Evolutionary conservation across 1,139 yeast genomes (phyloP), one percentile per base, ranked within the genome.

Genomic region (Geotrichum australiense): DNA sequence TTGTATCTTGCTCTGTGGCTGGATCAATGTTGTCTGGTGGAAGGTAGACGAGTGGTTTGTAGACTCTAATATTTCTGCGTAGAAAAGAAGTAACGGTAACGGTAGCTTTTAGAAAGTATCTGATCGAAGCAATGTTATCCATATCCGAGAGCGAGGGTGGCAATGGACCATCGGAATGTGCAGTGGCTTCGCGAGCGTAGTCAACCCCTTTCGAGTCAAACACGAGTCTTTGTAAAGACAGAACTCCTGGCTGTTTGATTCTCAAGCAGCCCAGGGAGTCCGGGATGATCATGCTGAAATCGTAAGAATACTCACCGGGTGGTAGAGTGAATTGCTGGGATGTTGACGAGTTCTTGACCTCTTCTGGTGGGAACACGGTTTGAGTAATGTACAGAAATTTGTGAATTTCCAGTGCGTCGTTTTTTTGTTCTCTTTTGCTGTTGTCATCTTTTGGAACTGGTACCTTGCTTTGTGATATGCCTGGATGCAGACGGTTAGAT

Each of bases 301-400:
- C 77, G 53, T 77, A 79, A 1, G 63, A 53, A 54, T 80, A 77
- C 26, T 66, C 66, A 0, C 86, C 86, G 0, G 82, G 75, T 1
- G 76, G 68, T 44, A 80, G 61, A 0, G 84, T 78, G 56, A 72
- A 78, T 41, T 74, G 78, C 46, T 69, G 69, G 4, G 74, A 66
- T 37, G 62, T 62, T 16, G 76, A 66, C 1, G 71, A 74, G 32
- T 65, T 55, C 10, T 75, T 61, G 21, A 78, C 66, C 40, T 76
- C 74, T 22, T 62, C 65, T 0, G 85, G 81, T 0, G 86, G 85
- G 50, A 78, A 79, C 20, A 78, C 78, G 1, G 76, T 68, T 35
- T 58, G 49, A 0, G 78, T 70, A 43, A 74, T 74, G 50, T 78
- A 78, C 32, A 79, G 62, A 12, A 78, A 66, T 50, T 72, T 71